A percentile compares a stretch with the other conserved stretches of the same genome.
Conservation (phyloP, 1,284 basidiomycete species). For the Testicularia cyperi region DNA sequence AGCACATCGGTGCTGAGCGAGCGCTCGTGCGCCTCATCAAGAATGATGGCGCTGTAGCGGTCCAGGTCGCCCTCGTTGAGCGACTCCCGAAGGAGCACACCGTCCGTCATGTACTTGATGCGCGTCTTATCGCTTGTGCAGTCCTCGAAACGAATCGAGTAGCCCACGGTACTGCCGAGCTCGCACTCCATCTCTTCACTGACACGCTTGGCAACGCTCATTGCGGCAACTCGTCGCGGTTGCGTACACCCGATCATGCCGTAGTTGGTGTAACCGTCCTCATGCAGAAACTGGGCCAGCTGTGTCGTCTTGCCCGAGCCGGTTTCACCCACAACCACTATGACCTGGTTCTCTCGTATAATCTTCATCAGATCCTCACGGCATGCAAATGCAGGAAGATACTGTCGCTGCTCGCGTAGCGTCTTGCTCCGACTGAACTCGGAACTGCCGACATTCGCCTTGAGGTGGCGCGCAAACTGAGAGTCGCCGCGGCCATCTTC, state of each 20-base stretch:
- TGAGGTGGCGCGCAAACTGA: slow-evolving; percentile 88
- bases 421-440: slow-evolving; percentile 80
- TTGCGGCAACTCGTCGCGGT: slow-evolving; percentile 93
- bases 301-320: slow-evolving; percentile 95
- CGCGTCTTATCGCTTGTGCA: slow-evolving; percentile 87
- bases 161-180: slow-evolving; percentile 84
- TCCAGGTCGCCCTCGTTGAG: slow-evolving; percentile 94
- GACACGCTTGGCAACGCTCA: slow-evolving; percentile 98
- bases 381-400: slow-evolving; percentile 95
- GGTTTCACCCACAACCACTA: slow-evolving; percentile 92
- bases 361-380: slow-evolving; percentile 87
- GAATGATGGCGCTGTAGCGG: slow-evolving; percentile 89
- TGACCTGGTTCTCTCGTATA: slow-evolving; percentile 90
- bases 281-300: slow-evolving; percentile 85
- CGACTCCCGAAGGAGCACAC: slow-evolving; percentile 90
- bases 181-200: slow-evolving; percentile 84
- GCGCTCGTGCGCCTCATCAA: slow-evolving; percentile 96
- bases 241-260: slow-evolving; percentile 94
- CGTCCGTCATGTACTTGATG: slow-evolving; percentile 96
- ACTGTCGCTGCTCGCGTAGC: slow-evolving; percentile 92
- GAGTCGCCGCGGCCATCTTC: slow-evolving; percentile 88
- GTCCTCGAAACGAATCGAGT: slow-evolving; percentile 97
- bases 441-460: slow-evolving; percentile 71
- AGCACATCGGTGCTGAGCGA: slow-evolving; percentile 93
- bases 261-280: slow-evolving; percentile 86